Evolutionary conservation across 352 stramenopile genomes (phyloP), one percentile per base, ranked within the genome.

Genomic region (Blastocystis sp.): DNA sequence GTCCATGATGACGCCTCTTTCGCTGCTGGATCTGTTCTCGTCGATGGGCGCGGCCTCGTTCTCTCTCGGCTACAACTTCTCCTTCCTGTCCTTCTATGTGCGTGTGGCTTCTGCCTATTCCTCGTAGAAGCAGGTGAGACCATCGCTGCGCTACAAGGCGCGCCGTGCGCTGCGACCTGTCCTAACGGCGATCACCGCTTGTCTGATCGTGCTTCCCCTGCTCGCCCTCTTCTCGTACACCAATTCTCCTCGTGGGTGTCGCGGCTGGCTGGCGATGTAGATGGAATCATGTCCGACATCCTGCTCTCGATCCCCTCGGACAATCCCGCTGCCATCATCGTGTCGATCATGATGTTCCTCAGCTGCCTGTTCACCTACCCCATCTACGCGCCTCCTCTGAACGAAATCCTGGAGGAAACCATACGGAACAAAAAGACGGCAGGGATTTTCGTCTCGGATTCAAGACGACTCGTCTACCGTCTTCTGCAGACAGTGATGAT

Each of bases 281-380:
- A 26, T 2, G 73, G 73, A 1, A 85, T 85, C 53, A 68, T 66
- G 56, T 65, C 50, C 11, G 55, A 85, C 50, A 85, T 85, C 53
- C 34, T 85, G 4, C 73, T 85, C 16, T 85, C 73, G 26, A 85
- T 85, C 26, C 73, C 73, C 0, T 50, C 59, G 20, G 47, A 20
- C 3, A 34, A 85, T 4, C 73, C 73, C 8, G 63, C 43, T 65
- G 50, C 73, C 16, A 85, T 85, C 26, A 43, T 66, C n/a, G 54
- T 85, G 24, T 85, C 73, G 7, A 66, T 85, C 8, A 85, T 85
- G 73, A 85, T 85, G 73, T 85, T 85, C 16, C 24, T 85, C 53
- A 54, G n/a, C 50, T 85, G 73, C 45, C 73, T 85, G 11, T 85
- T 85, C 56, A 85, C 73, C 47, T 85, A 85, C 16, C 73, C 73